Evolutionary conservation across 169 alveolate species (phyloP).

Genomic region (Perkinsus chesapeaki): DNA sequence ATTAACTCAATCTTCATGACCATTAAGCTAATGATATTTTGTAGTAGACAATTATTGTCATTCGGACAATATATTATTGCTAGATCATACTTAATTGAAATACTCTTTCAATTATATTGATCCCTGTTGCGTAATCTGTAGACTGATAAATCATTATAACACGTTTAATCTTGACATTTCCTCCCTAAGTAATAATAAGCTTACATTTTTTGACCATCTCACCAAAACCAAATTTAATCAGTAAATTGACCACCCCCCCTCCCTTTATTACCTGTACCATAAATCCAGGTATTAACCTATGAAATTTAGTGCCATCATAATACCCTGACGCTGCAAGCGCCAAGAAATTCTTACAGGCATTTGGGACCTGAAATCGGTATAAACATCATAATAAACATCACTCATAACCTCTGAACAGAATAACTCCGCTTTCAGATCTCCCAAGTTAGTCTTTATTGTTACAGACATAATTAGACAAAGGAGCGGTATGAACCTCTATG

Average conservation of each 20-base stretch:
- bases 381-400: background rate
- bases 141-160: no score
- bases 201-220: background rate
- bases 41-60: no score
- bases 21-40: no score
- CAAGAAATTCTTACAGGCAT: slow-evolving; percentile 67
- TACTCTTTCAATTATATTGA: no score
- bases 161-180: no score
- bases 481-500: background rate
- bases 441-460: slow-evolving; percentile 22
- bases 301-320: slow-evolving; percentile 65
- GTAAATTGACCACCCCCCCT: background rate
- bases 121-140: no score
- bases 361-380: slow-evolving; percentile 51
- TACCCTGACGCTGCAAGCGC: slow-evolving; percentile 60
- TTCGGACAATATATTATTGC: no score
- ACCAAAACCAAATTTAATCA: background rate
- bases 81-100: no score
- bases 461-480: slow-evolving; percentile 20
- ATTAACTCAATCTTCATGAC: no score
- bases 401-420: slow-evolving; percentile 39
- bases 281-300: slow-evolving; percentile 61
- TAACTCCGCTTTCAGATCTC: slow-evolving; percentile 28
- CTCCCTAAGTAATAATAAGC: background rate
- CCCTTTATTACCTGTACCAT: slow-evolving; percentile 49